Conservation (phyloP, 2,329 filamentous ascomycete species). For the Aspergillus neoniger region DNA sequence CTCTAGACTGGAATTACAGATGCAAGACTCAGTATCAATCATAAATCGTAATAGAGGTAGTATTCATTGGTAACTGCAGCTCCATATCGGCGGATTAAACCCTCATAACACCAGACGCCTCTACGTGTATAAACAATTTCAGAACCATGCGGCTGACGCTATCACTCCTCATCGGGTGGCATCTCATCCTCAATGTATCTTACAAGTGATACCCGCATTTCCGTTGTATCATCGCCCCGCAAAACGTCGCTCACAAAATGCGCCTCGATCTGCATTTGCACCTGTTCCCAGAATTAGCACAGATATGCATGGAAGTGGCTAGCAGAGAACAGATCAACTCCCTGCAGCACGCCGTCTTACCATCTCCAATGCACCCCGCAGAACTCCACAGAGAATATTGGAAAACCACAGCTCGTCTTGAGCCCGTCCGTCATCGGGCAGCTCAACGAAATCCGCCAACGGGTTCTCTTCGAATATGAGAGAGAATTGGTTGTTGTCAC, state of each 20-base stretch:
- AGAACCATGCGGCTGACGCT: neutral
- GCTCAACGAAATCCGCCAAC: slow-evolving; percentile 92
- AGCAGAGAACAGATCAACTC: neutral
- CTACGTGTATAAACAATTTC: slow-evolving; percentile 6
- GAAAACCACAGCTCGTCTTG: slow-evolving; percentile 99
- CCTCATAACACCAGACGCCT: slow-evolving; percentile 31
- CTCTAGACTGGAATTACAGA: neutral
- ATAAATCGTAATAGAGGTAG: neutral
- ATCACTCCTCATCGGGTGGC: slow-evolving; percentile 89
- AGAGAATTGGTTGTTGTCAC: slow-evolving; percentile 94
- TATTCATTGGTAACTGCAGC: neutral
- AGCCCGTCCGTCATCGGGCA: slow-evolving; percentile 91
- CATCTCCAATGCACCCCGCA: slow-evolving; percentile 93
- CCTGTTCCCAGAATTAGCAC: slow-evolving; percentile 45
- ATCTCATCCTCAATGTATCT: slow-evolving; percentile 97
- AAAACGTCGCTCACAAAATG: slow-evolving; percentile 94
- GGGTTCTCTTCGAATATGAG: slow-evolving; percentile 97
- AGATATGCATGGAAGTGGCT: neutral
- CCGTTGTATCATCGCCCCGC: slow-evolving; percentile 90
- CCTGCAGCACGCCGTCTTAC: slow-evolving; percentile 52
- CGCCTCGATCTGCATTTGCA: slow-evolving; percentile 96
- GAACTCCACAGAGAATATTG: slow-evolving; percentile 91
- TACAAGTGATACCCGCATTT: slow-evolving; percentile 91
- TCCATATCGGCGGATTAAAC: slow-evolving; percentile 6
- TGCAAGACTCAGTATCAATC: neutral